A percentile compares a stretch with the other conserved stretches of the same genome.
Conservation (phyloP, 208 protist species). For the Leishmania turanica region DNA sequence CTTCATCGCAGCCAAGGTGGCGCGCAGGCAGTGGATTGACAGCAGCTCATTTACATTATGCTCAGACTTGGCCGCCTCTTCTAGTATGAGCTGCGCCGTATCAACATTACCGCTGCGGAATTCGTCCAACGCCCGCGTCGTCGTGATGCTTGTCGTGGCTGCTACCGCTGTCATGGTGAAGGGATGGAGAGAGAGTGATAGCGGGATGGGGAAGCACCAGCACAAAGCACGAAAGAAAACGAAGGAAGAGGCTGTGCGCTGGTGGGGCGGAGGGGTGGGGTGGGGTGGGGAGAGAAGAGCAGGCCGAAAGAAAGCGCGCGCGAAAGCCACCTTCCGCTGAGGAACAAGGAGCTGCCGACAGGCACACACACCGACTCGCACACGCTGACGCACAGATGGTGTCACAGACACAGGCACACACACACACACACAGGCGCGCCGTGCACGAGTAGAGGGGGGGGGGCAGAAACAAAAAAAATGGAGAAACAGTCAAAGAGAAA, state of each 20-base stretch:
- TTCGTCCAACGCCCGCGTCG: constrained; percentile 53
- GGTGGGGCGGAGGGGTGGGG: background rate
- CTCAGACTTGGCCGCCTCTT: constrained; percentile 33
- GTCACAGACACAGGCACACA: background rate
- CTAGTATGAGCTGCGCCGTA: constrained; percentile 49
- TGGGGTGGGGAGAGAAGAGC: background rate
- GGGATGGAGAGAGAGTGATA: background rate
- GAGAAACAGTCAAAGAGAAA: background rate
- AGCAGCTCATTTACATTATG: constrained; percentile 57
- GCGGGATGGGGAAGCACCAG: background rate
- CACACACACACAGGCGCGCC: background rate
- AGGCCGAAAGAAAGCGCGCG: background rate
- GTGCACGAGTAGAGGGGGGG: background rate
- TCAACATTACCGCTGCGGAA: constrained; percentile 61
- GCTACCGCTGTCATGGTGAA: background rate
- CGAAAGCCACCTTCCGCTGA: background rate
- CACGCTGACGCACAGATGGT: background rate
- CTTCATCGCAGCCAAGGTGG: constrained; percentile 79
- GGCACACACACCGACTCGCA: background rate
- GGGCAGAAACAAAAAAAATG: background rate
- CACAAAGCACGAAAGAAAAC: background rate
- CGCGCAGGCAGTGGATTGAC: constrained; percentile 65
- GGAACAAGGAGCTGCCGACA: background rate
- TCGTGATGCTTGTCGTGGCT: constrained; percentile 11
- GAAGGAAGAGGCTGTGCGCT: background rate